Evolutionary conservation across 2,329 filamentous ascomycete species (phyloP), one percentile per base, ranked within the genome.

Genomic region (Scedosporium aurantiacum): DNA sequence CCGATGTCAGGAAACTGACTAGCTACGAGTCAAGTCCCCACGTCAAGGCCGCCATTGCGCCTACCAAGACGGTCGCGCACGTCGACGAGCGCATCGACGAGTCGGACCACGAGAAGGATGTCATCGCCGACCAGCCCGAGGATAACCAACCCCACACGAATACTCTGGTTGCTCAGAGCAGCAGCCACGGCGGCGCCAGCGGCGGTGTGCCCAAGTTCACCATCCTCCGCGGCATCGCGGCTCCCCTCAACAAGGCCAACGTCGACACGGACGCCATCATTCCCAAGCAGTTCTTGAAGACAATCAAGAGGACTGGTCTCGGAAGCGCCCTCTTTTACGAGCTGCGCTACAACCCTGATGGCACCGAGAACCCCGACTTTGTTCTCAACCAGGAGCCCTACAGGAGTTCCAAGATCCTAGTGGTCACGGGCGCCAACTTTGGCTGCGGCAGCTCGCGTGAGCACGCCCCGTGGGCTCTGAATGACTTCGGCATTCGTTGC

Each of bases 251-350:
- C 64, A 85, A 89, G 68, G 82, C 88, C 66, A 99, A 99, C 73
- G 86, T 97, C 68, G 94, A 99, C 78, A 99, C 94, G n/a, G 94
- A 99, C 70, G 93, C 93, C 71, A 97, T 97, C 75, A 99, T 99
- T 67, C 94, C 94, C 66, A 99, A 99, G 77, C 94, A 99, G 74
- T 99, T 97, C 79, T 83, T 99, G 65, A 99, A 97, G 80, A 99
- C 94, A 47, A 97, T 97, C 77, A 97, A 97, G 82, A 90, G 94
- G 63, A 96, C 93, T 1, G 94, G 94, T 66, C 88, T 99, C 8
- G 92, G 92, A 63, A 82, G 79, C 25, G 93, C 93, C 45, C 84
- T 96, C 60, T 99, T 99, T 82, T 84, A 92, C 73, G 86, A 84
- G 65, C 86, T 91, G 76, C 87, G 94, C 61, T 96, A 85, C 76